phyloP scores from a whole-genome alignment of 2,329 filamentous ascomycete genomes.

The Penicillium corylophilum region DNA sequence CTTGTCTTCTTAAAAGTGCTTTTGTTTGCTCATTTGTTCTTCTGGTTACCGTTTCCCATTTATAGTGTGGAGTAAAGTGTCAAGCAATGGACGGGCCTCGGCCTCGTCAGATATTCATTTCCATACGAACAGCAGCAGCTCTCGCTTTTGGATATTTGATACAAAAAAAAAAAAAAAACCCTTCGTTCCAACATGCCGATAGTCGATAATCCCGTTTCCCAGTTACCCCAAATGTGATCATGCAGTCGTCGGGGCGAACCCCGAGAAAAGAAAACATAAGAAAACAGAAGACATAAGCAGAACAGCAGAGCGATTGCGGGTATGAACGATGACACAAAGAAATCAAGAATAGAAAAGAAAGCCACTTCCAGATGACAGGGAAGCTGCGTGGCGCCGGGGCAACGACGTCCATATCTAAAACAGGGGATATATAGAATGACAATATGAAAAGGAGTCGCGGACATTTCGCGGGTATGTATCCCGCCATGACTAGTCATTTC shows the following conservation, averaged over 20 bases:
- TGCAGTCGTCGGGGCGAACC: slow-evolving; percentile 7
- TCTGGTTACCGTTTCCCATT: neutral
- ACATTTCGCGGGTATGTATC: slow-evolving; percentile 12
- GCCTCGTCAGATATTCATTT: neutral
- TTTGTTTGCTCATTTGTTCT: neutral
- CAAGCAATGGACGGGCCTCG: neutral
- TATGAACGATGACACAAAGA: slow-evolving; percentile 21
- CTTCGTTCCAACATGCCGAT: slow-evolving; percentile 9
- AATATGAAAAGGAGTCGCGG: slow-evolving; percentile 18
- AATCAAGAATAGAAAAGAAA: slow-evolving; percentile 7
- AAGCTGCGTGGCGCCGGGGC: slow-evolving; percentile 1
- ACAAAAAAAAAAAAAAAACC: slow-evolving; percentile 10
- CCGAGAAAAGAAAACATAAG: slow-evolving; percentile 1
- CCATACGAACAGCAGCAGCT: neutral
- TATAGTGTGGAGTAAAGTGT: neutral
- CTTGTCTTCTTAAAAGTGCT: neutral
- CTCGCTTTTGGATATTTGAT: slow-evolving; percentile 19
- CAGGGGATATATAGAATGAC: slow-evolving; percentile 19
- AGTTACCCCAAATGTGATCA: slow-evolving; percentile 16
- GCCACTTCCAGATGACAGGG: slow-evolving; percentile 18
- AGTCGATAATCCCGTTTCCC: slow-evolving; percentile 8
- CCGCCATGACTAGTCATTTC: slow-evolving; percentile 27
- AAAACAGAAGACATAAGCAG: slow-evolving; percentile 3
- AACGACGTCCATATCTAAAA: slow-evolving; percentile 19
- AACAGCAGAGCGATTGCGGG: slow-evolving; percentile 18